These are phyloP conservation scores for Boechera divaricarpa DNA, from an alignment of 345 rosid species.

Conservation along the genomic window DNA sequence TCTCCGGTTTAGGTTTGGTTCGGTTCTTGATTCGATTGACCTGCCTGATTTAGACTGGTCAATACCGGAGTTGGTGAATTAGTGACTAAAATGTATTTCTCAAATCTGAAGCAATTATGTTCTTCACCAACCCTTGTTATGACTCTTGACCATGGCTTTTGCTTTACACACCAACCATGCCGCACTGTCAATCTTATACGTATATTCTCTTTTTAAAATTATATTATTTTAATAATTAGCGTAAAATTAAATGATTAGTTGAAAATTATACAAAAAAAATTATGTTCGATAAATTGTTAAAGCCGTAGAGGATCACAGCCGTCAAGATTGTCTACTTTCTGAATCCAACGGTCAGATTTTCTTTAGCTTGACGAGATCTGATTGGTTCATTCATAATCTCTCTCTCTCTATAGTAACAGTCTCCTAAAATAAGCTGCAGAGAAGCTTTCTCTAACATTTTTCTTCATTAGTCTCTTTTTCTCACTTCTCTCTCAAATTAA, in stretches of 20 bases:
- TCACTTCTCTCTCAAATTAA: constrained; percentile 18
- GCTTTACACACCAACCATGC: constrained; percentile 33
- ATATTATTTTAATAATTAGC: background rate
- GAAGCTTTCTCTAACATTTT: background rate
- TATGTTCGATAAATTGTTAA: background rate
- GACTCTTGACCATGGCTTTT: constrained; percentile 20
- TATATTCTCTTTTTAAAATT: background rate
- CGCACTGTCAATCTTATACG: background rate
- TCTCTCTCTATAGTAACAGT: background rate
- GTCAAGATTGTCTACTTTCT: constrained; percentile 19
- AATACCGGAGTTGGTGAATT: constrained; percentile 26
- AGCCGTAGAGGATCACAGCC: constrained; percentile 45
- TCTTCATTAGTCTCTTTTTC: background rate
- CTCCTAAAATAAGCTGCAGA: background rate
- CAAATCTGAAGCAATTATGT: constrained; percentile 16
- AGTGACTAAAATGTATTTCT: constrained; percentile 18
- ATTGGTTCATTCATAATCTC: background rate
- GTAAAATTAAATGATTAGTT: background rate
- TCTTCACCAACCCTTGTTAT: constrained; percentile 27
- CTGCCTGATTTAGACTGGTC: background rate
- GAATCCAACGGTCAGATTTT: constrained; percentile 53
- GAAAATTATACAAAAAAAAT: background rate
- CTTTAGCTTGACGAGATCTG: constrained; percentile 23
- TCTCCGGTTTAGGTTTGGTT: constrained; percentile 35
- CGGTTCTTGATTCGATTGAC: constrained; percentile 14